Evolutionary conservation across 371 early-diverging fungal species (phyloP), one percentile per base, ranked within the genome.

Genomic region (Actinomortierella ambigua): DNA sequence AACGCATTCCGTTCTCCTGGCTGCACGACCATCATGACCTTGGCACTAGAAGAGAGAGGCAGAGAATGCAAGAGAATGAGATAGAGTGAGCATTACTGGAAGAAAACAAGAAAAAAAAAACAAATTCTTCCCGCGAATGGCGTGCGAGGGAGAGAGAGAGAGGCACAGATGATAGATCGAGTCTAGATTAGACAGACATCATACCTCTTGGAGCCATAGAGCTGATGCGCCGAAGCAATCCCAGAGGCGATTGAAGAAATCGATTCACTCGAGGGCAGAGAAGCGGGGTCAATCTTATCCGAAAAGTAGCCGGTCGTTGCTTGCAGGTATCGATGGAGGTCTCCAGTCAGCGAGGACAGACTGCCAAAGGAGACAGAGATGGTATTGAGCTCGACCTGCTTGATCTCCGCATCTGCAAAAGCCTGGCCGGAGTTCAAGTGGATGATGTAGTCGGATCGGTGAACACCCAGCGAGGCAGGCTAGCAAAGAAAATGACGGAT

Each of bases 361-460:
- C 90, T 85, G 14, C 92, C 85, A 76, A 98, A 98, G 34, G 95
- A 93, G 18, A 95, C 80, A 3, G 98, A 88, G 68, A 98, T 95
- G 1, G 99, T 97, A 79, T 98, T 98, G 61, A 96, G 88, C 67
- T 98, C 99, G 1, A 98, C 99, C 75, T 98, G 98, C 65, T 96
- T 90, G 27, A 96, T 85, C 53, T 78, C 68, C 47, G 76, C 69
- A 61, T 81, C 79, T 27, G 79, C 63, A 27, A 73, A 63, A 20
- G 55, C 73, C 34, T 73, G 73, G 27, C 77, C 78, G 23, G 46
- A 60, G 46, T 81, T 79, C 23, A 82, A 69, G 65, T 98, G 93
- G n/a, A 96, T 78, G 56, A 98, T 75, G 63, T 98, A 98, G 79
- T 98, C 98, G 29, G 95, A 95, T 46, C 98, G 87, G 75, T 93